Base-by-base conservation (phyloP, 1,284 basidiomycete species). In the Ceratobasidium sp. region DNA sequence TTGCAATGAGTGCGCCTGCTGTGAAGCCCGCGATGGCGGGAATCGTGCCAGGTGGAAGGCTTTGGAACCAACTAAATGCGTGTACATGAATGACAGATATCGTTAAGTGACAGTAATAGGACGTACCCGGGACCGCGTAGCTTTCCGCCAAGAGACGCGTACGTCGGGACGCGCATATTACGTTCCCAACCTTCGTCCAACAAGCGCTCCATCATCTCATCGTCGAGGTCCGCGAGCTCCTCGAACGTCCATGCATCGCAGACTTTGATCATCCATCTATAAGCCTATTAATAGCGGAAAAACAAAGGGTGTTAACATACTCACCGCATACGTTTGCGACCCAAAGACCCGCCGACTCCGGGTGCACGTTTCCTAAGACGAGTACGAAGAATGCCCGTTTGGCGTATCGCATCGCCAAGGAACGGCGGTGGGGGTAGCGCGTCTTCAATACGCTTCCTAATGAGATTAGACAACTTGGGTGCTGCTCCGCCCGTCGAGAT, bases 401-500 rank as follows among this genome's bases (percentile, higher is more conserved):
- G 93, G 81, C 90, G 89, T 75, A 99, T 95, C 0, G 96, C 95
- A 66, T 89, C 89, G 46, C 95, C 97, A 23, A 95, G 91, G 70
- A 91, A 64, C 49, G 72, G 72, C 4, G 61, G 86, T 10, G 89
- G 89, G 2, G 95, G 94, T 60, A 99, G 86, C 20, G 89, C 88
- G 2, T 86, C 86, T 83, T 95, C 91, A 81, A 99, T 89, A 81
- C 87, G 89, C 81, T 89, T 88, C 79, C 94, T 90, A 64, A 99
- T 91, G 82, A 97, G 88, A 79, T 93, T 94, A 6, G 97, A 96
- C 81, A 99, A 89, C 84, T 95, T 94, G 9, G 98, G 98, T 3
- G 96, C 96, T 82, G 95, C 93, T 39, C 98, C 98, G 77, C 95
- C 96, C 1, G 98, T 99, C 10, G 96, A 97, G 60, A 99, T 93